Conservation (phyloP, 306 rosid species). For the Hippophae tibetana region DNA sequence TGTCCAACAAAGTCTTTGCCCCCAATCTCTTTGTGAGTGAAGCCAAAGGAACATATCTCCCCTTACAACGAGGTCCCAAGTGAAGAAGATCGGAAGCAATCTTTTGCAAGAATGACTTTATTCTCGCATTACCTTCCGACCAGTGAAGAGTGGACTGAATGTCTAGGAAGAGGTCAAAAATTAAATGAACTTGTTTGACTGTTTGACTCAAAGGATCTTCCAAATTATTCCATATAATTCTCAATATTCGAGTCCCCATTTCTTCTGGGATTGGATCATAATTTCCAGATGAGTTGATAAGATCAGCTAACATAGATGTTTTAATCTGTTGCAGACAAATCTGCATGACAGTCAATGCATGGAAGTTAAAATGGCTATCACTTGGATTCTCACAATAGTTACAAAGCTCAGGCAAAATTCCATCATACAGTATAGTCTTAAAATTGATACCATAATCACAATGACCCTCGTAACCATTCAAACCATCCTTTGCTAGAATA, state of each 20-base stretch:
- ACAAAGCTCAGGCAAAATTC: slow-evolving; percentile 87
- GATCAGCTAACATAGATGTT: slow-evolving; percentile 48
- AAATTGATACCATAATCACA: slow-evolving; percentile 14
- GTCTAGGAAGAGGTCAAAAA: slow-evolving; percentile 83
- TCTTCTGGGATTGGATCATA: slow-evolving; percentile 74
- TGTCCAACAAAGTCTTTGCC: slow-evolving; percentile 55
- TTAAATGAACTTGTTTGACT: slow-evolving; percentile 85
- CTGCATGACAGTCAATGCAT: slow-evolving; percentile 87
- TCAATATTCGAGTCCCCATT: slow-evolving; percentile 66
- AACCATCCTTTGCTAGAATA: slow-evolving; percentile 12
- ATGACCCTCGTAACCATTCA: slow-evolving; percentile 22
- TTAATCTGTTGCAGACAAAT: slow-evolving; percentile 94
- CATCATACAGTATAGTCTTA: slow-evolving; percentile 74
- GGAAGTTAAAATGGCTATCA: slow-evolving; percentile 89
- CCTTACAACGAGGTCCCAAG: slow-evolving; percentile 81
- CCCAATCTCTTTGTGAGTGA: slow-evolving; percentile 84
- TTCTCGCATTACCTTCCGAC: slow-evolving; percentile 60
- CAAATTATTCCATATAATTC: slow-evolving; percentile 82
- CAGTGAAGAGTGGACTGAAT: slow-evolving; percentile 67
- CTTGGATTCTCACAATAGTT: slow-evolving; percentile 72
- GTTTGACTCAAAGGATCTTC: slow-evolving; percentile 97
- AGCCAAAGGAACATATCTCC: slow-evolving; percentile 87
- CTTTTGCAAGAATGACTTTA: slow-evolving; percentile 50
- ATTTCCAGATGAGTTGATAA: slow-evolving; percentile 26
- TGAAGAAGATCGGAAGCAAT: slow-evolving; percentile 71